phyloP scores from a whole-genome alignment of 179 eudicot genomes.

The Drosera spatulata region DNA sequence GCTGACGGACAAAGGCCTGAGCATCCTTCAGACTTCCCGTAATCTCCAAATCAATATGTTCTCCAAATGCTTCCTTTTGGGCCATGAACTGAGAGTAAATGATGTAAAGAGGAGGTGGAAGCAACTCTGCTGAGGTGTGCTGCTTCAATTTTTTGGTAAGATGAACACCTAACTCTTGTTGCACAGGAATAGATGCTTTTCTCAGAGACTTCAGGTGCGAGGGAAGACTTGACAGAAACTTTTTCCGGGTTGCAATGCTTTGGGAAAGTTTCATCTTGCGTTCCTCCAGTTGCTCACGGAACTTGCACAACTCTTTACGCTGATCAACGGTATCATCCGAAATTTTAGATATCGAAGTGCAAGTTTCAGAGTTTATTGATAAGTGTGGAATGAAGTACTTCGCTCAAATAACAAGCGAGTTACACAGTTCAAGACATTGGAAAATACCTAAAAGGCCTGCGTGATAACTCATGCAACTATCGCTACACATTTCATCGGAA shows the following conservation, averaged over 20 bases:
- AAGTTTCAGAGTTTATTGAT: not conserved
- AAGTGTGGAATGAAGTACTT: not conserved
- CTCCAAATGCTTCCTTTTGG: constrained; percentile 92
- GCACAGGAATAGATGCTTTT: constrained; percentile 93
- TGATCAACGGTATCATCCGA: constrained; percentile 10
- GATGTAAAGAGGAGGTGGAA: constrained; percentile 91
- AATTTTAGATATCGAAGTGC: not conserved
- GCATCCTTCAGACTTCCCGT: constrained; percentile 88
- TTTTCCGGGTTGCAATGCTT: constrained; percentile 71
- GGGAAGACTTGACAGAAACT: constrained; percentile 91
- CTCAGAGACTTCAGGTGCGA: constrained; percentile 88
- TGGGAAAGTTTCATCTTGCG: constrained; percentile 64
- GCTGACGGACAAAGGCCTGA: constrained; percentile 69
- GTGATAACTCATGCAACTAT: no score
- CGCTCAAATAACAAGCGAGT: no score
- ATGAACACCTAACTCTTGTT: constrained; percentile 66
- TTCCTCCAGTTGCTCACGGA: constrained; percentile 63
- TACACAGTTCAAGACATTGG: no score
- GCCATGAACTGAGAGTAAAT: constrained; percentile 83
- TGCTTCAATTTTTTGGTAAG: constrained; percentile 85
- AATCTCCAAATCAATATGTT: constrained; percentile 71
- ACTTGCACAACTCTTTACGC: constrained; percentile 91
- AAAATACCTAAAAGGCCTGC: no score
- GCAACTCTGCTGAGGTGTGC: constrained; percentile 77
- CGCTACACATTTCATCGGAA: no score